Evolutionary conservation across 306 rosid genomes (phyloP).

Genomic region (Luffa aegyptiaca): DNA sequence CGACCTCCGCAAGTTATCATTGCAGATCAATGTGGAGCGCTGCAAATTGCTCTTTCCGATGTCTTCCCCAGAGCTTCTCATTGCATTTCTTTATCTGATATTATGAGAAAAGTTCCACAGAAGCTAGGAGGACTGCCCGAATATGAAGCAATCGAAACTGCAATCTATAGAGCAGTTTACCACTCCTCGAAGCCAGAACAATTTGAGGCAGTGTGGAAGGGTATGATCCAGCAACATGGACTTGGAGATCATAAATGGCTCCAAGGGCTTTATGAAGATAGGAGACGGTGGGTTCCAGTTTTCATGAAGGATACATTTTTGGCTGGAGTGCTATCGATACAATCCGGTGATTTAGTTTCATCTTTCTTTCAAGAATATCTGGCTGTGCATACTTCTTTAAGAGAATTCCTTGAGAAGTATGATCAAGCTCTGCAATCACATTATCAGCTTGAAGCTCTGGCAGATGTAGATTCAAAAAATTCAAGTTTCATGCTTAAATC

Average conservation of each 20-base stretch:
- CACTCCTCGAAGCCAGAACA: conserved; percentile 45
- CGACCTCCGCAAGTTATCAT: conserved; percentile 64
- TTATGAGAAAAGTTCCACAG: conserved; percentile 45
- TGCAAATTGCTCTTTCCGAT: conserved; percentile 47
- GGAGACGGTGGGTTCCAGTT: conserved; percentile 58
- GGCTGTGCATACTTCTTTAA: conserved; percentile 31
- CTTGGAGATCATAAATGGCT: conserved; percentile 53
- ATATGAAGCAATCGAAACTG: conserved; percentile 32
- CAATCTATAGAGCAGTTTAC: conserved; percentile 38
- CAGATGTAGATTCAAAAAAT: conserved; percentile 51
- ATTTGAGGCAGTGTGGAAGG: conserved; percentile 61
- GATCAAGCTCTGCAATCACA: conserved; percentile 39
- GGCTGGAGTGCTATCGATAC: conserved; percentile 46
- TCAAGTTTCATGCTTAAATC: conserved; percentile 29
- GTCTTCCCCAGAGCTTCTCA: conserved; percentile 71
- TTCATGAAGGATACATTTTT: conserved; percentile 43
- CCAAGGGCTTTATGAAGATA: conserved; percentile 43
- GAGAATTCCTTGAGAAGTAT: conserved; percentile 41
- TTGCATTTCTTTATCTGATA: conserved; percentile 35
- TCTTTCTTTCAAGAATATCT: conserved; percentile 40
- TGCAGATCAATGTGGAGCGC: conserved; percentile 25
- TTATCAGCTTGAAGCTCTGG: conserved; percentile 43
- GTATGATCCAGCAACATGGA: conserved; percentile 40
- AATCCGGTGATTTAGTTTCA: conserved; percentile 29
- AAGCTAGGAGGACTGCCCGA: conserved; percentile 33